These are phyloP conservation scores for Theobroma cacao DNA, from an alignment of 345 rosid genomes.

Conservation along the genomic window DNA sequence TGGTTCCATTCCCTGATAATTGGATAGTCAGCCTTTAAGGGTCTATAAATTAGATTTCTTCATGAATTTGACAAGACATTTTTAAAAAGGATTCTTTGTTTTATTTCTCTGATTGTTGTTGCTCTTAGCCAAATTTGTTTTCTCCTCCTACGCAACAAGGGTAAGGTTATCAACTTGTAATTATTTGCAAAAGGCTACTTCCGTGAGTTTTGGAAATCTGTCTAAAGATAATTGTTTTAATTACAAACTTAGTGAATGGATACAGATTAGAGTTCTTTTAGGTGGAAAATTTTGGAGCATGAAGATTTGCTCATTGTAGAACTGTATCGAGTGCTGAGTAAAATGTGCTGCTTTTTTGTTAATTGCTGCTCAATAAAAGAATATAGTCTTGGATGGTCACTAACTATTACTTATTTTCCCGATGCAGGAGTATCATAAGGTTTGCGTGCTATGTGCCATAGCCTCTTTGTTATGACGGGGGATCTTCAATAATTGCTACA, in stretches of 20 bases:
- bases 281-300: neutral
- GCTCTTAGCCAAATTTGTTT: neutral
- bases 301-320: neutral
- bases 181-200: neutral
- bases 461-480: neutral
- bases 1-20: neutral
- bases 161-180: neutral
- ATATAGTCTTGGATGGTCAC: neutral
- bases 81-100: neutral
- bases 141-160: neutral
- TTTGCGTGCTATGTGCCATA: neutral
- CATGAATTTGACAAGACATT: neutral
- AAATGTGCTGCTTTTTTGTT: neutral
- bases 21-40: neutral
- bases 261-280: neutral
- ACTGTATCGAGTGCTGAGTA: neutral
- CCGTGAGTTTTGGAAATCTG: neutral
- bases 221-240: neutral
- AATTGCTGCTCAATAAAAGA: neutral
- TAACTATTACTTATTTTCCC: slow-evolving; percentile 3
- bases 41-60: neutral
- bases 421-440: slow-evolving; percentile 17
- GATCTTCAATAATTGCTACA: slow-evolving; percentile 20
- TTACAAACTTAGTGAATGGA: neutral
- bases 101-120: neutral